Evolutionary conservation across 2,329 filamentous ascomycete species (phyloP), one percentile per base, ranked within the genome.

Genomic region (Penicillium fuscoglaucum): DNA sequence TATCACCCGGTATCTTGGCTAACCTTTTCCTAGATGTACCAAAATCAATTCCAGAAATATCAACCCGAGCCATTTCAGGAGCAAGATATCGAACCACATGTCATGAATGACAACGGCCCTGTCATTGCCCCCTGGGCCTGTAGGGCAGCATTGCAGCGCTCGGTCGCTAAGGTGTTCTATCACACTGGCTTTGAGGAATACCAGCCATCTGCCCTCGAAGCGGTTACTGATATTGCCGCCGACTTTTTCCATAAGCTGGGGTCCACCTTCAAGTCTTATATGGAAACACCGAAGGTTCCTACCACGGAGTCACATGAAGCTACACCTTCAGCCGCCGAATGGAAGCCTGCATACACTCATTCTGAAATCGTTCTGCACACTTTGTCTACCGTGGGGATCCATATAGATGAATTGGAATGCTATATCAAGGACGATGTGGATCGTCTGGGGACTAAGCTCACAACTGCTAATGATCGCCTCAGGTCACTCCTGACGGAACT

Each of bases 21-120:
- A 62, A 65, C 54, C 35, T 3, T 46, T 15, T n/a, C 15, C 19
- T 67, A 95, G 90, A 90, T 96, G 72, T 99, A 99, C 72, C 90
- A 93, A 70, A 99, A 99, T 70, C 95, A 99, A 74, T 99, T 99
- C 69, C 92, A 93, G 64, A 97, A 96, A 77, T 96, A 96, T 71
- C 91, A 96, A 62, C 90, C 90, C 0, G 89, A 93, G 71, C 90
- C 91, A 0, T 97, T 99, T 62, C 78, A 88, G 19, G 95, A 99
- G 76, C 83, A 85, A 43, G 95, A 98, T 70, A 87, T 95, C 52
- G 88, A 92, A 51, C 86, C 92, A n/a, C 89, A 95, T 71, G 93
- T 97, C 55, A 87, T 95, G 55, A 90, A 90, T 39, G 93, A 96
- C 66, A 87, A 93, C 60, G 91, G 93, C 0, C 89, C 95, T 9